Conservation (phyloP, 495 filamentous ascomycete species). For the Cercophora newfieldiana region DNA sequence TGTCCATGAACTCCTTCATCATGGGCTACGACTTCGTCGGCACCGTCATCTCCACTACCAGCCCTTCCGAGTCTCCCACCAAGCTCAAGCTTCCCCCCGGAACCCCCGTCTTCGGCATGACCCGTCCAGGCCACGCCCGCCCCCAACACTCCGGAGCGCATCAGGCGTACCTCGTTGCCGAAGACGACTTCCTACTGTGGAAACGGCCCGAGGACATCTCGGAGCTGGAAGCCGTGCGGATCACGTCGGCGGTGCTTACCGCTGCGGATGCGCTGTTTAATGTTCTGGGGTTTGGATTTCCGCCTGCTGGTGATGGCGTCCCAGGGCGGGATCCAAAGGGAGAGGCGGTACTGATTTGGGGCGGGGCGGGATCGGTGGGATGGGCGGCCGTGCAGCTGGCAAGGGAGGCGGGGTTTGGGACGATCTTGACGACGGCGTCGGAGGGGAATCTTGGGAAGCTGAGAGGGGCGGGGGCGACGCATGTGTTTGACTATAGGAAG, state of each 20-base stretch:
- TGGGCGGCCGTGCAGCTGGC: slow-evolving; percentile 19
- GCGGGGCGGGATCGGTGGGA: slow-evolving; percentile 16
- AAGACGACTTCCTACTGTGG: slow-evolving; percentile 7
- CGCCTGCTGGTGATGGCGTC: not conserved
- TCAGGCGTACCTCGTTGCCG: slow-evolving; percentile 18
- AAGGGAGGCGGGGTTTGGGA: not conserved
- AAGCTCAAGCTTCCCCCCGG: slow-evolving; percentile 1
- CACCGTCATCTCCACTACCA: slow-evolving; percentile 7
- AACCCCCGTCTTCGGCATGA: slow-evolving; percentile 18
- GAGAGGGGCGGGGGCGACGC: slow-evolving; percentile 9
- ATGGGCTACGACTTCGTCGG: slow-evolving; percentile 22
- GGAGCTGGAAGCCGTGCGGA: not conserved
- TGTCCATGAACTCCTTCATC: slow-evolving; percentile 20
- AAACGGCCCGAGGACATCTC: not conserved
- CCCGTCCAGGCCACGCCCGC: slow-evolving; percentile 7
- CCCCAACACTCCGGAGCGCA: slow-evolving; percentile 15
- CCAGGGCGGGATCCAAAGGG: not conserved
- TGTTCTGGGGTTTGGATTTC: slow-evolving; percentile 13
- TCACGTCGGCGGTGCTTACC: slow-evolving; percentile 9
- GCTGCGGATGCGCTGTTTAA: slow-evolving; percentile 21
- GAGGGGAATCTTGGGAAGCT: slow-evolving; percentile 13
- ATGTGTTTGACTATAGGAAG: slow-evolving; percentile 15
- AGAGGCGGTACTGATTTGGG: slow-evolving; percentile 18
- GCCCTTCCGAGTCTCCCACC: not conserved
- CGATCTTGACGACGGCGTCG: slow-evolving; percentile 13